These are phyloP conservation scores for Spongiforma sp. DNA, from an alignment of 1,284 basidiomycete species.

Conservation along the genomic window DNA sequence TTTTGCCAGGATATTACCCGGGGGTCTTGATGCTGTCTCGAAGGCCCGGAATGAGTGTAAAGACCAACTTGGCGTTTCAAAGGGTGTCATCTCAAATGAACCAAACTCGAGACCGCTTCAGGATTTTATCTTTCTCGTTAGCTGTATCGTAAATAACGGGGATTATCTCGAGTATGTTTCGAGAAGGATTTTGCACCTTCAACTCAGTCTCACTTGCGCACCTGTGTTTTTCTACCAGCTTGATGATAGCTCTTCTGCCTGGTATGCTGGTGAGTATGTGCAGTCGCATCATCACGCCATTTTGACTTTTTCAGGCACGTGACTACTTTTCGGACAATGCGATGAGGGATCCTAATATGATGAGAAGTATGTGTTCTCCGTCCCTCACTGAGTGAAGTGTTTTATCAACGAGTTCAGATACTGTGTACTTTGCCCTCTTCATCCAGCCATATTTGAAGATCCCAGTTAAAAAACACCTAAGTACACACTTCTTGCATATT, in stretches of 20 bases:
- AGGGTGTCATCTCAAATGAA: neutral
- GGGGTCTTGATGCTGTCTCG: neutral
- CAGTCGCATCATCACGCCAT: neutral
- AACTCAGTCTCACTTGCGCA: neutral
- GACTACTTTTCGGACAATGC: conserved; percentile 7
- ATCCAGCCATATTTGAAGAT: neutral
- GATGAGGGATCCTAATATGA: neutral
- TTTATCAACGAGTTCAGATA: conserved; percentile 1
- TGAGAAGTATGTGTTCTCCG: conserved; percentile 10
- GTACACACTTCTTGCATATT: neutral
- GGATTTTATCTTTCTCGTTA: conserved; percentile 5
- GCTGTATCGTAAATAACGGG: neutral
- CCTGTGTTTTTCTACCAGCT: neutral
- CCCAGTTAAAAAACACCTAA: neutral
- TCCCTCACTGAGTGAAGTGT: too few relatives aligned
- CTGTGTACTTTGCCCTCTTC: conserved; percentile 8
- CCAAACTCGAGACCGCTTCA: neutral
- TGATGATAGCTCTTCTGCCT: conserved; percentile 14
- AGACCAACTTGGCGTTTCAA: conserved; percentile 7
- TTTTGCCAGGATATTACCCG: conserved; percentile 7
- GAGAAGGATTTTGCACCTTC: too few relatives aligned
- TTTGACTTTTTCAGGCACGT: conserved; percentile 10
- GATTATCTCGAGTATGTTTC: conserved; percentile 19
- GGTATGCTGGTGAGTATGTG: conserved; percentile 11
- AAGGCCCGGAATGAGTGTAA: conserved; percentile 1